These are phyloP conservation scores for Agarophyton chilense DNA, from an alignment of 23 red algal species.

Conservation along the genomic window DNA sequence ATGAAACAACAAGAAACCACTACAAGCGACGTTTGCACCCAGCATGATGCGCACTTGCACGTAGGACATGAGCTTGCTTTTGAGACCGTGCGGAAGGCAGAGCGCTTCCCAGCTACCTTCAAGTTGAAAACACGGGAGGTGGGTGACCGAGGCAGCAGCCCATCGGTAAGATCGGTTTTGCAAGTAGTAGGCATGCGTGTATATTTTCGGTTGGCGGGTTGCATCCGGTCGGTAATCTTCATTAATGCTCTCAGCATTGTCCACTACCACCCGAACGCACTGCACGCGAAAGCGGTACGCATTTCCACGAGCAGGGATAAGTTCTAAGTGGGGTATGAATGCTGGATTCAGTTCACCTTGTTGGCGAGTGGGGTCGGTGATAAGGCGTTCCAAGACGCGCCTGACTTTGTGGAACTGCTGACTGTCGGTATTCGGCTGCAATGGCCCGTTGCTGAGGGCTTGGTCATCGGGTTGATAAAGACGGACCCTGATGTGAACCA, in stretches of 20 bases:
- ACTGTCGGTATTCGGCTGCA: neutral
- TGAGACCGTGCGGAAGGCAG: neutral
- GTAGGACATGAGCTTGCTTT: slow-evolving; percentile 9
- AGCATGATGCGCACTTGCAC: neutral
- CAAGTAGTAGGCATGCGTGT: slow-evolving; percentile 1
- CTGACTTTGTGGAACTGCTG: neutral
- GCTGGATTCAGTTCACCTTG: neutral
- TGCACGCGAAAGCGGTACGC: neutral
- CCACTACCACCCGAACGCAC: neutral
- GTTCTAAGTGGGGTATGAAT: neutral
- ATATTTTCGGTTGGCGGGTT: neutral
- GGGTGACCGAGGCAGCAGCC: neutral
- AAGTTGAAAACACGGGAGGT: neutral
- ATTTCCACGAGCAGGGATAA: neutral
- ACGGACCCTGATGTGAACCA: neutral
- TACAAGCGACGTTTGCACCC: neutral
- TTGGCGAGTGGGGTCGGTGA: neutral
- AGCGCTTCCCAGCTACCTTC: slow-evolving; percentile 12
- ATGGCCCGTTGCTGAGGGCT: neutral
- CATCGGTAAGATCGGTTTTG: neutral
- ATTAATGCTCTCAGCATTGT: neutral
- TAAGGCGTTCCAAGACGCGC: neutral
- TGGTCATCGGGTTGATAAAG: neutral
- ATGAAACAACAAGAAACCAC: slow-evolving; percentile 64
- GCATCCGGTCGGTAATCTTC: neutral